These are phyloP conservation scores for Asterochloris erici DNA, from an alignment of 139 green algal genomes.

Conservation along the genomic window DNA sequence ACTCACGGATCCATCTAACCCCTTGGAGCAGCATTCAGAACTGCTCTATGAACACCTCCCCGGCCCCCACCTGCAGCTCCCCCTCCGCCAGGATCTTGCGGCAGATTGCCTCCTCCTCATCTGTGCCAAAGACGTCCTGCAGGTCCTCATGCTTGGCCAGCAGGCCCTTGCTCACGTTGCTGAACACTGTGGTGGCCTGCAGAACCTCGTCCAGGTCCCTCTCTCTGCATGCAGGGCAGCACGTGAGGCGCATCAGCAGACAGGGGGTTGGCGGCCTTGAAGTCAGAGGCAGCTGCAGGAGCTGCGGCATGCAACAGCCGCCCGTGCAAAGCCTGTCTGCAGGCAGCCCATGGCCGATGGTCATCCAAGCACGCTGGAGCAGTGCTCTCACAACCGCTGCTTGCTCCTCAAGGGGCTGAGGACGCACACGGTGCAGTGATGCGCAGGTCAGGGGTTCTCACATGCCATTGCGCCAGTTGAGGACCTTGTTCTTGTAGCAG, in stretches of 20 bases:
- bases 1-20: too few relatives aligned
- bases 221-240: constrained; percentile 63
- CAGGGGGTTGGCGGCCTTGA: neutral
- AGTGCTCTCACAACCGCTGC: neutral
- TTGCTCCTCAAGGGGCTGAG: neutral
- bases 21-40: too few relatives aligned
- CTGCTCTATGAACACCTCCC: too few relatives aligned
- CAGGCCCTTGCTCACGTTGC: constrained; percentile 93
- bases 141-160: constrained; percentile 90
- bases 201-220: constrained; percentile 98
- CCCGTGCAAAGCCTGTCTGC: neutral
- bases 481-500: constrained; percentile 99
- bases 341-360: neutral
- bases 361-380: too few relatives aligned
- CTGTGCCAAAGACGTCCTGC: constrained; percentile 85
- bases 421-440: neutral
- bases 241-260: neutral
- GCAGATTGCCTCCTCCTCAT: constrained; percentile 80
- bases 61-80: constrained; percentile 76
- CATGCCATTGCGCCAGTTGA: constrained; percentile 85
- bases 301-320: neutral
- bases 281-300: neutral
- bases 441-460: constrained; percentile 41
- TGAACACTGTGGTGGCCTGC: constrained; percentile 91
- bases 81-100: constrained; percentile 84